These are phyloP conservation scores for Trichothecium roseum DNA, from an alignment of 2,329 filamentous ascomycete species.

Conservation along the genomic window DNA sequence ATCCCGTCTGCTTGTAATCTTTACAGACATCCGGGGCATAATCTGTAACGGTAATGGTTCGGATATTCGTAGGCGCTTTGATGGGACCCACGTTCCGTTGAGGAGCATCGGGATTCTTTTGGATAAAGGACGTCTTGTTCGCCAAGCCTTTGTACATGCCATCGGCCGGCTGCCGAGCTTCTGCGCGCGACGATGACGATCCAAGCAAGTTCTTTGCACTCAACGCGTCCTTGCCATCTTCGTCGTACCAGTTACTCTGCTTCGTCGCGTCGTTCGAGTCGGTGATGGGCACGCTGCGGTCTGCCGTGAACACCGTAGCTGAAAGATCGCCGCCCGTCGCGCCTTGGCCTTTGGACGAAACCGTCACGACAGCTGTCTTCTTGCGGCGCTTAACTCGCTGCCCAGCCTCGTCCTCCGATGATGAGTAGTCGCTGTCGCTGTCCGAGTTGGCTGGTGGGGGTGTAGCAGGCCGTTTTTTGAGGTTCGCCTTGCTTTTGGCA, in stretches of 20 bases:
- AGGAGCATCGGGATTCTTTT: conserved; percentile 69
- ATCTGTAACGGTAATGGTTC: conserved; percentile 82
- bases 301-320: conserved; percentile 46
- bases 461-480: conserved; percentile 72
- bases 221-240: conserved; percentile 40
- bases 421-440: conserved; percentile 55
- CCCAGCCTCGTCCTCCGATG: conserved; percentile 68
- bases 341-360: conserved; percentile 42
- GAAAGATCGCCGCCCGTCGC: conserved; percentile 26
- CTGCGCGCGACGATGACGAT: conserved; percentile 33
- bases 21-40: conserved; percentile 93
- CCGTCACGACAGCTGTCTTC: conserved; percentile 55
- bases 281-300: conserved; percentile 52
- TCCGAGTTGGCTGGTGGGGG: conserved; percentile 58
- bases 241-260: conserved; percentile 80
- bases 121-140: conserved; percentile 64
- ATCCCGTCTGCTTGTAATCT: conserved; percentile 74
- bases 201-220: conserved; percentile 47
- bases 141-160: conserved; percentile 71
- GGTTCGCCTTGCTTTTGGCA: conserved; percentile 63
- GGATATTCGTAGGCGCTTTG: conserved; percentile 80
- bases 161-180: conserved; percentile 32
- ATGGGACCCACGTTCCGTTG: conserved; percentile 67
- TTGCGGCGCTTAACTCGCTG: conserved; percentile 68
- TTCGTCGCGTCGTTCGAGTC: conserved; percentile 82